Evolutionary conservation across 2,329 filamentous ascomycete species (phyloP).

Genomic region (Penicillium sp.): DNA sequence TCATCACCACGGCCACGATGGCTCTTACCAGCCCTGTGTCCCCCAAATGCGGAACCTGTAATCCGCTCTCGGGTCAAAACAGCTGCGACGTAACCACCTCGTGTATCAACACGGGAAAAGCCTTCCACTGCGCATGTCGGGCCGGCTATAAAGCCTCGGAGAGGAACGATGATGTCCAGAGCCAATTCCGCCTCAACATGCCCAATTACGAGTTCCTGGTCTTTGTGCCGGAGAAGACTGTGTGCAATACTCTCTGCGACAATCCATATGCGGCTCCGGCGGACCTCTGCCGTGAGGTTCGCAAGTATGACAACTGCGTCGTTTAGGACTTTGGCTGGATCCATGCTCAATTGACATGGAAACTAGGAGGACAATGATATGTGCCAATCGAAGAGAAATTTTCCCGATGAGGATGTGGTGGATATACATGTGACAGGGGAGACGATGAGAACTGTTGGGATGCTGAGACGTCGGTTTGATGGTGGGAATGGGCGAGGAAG

Average conservation of each 20-base stretch:
- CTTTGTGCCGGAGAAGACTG: conserved; percentile 32
- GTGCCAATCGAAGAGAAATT: no score
- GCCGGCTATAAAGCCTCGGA: conserved; percentile 36
- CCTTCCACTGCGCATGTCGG: conserved; percentile 40
- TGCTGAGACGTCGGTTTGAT: no score
- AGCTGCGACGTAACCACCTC: conserved; percentile 40
- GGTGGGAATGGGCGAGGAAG: no score
- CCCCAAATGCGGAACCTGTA: conserved; percentile 33
- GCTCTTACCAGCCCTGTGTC: conserved; percentile 14
- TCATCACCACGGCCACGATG: conserved; percentile 22
- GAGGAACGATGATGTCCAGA: conserved; percentile 23
- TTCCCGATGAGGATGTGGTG: no score
- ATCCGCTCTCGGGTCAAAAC: conserved; percentile 37
- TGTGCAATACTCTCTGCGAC: conserved; percentile 34
- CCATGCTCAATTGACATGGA: not conserved
- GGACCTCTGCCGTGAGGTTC: conserved; percentile 34
- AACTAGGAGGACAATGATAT: no score
- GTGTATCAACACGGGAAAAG: conserved; percentile 38
- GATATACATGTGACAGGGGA: no score
- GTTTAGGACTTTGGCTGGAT: conserved; percentile 14
- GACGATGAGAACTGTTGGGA: no score
- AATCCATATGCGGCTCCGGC: conserved; percentile 25
- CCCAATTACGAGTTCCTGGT: conserved; percentile 37
- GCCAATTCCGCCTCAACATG: conserved; percentile 36
- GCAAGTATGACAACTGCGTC: conserved; percentile 23